Conservation (phyloP, 345 rosid species). For the Hypericum androsaemum region DNA sequence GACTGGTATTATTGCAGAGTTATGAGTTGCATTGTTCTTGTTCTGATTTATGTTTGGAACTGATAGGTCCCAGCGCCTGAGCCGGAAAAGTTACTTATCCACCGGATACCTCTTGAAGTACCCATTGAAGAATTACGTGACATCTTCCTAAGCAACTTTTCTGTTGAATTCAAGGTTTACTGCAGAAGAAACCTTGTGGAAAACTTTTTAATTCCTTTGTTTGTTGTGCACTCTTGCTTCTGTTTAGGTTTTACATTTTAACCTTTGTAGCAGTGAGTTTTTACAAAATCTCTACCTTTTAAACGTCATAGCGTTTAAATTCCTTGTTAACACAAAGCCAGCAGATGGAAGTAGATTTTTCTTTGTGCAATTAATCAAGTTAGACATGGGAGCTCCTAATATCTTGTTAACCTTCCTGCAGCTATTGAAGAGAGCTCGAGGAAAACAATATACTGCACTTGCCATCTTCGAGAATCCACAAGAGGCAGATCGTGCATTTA, state of each 20-base stretch:
- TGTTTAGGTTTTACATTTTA: not conserved
- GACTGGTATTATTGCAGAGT: not conserved
- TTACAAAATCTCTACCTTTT: too few relatives aligned
- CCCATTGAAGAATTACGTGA: constrained; percentile 34
- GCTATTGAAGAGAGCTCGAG: constrained; percentile 38
- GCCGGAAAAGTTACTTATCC: constrained; percentile 47
- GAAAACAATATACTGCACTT: constrained; percentile 37
- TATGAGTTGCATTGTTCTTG: constrained; percentile 1
- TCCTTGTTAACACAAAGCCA: too few relatives aligned
- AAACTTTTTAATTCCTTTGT: constrained; percentile 1
- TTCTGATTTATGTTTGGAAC: constrained; percentile 7
- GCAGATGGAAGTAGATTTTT: not conserved
- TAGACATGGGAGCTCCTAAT: constrained; percentile 7
- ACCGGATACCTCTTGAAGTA: constrained; percentile 49
- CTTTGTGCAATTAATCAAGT: not conserved
- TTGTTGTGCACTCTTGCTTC: not conserved
- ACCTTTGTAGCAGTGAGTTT: too few relatives aligned
- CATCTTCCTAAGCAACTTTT: constrained; percentile 41
- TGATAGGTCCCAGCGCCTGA: constrained; percentile 37
- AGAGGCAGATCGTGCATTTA: constrained; percentile 63
- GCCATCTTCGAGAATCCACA: constrained; percentile 39
- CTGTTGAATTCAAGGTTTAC: constrained; percentile 48
- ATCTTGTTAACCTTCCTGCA: constrained; percentile 22
- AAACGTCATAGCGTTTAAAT: too few relatives aligned
- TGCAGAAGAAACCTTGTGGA: not conserved